Percentiles rank a stretch among this genome's conserved stretches.
Conservation (phyloP, 2,329 filamentous ascomycete species). For the Penicillium freii region DNA sequence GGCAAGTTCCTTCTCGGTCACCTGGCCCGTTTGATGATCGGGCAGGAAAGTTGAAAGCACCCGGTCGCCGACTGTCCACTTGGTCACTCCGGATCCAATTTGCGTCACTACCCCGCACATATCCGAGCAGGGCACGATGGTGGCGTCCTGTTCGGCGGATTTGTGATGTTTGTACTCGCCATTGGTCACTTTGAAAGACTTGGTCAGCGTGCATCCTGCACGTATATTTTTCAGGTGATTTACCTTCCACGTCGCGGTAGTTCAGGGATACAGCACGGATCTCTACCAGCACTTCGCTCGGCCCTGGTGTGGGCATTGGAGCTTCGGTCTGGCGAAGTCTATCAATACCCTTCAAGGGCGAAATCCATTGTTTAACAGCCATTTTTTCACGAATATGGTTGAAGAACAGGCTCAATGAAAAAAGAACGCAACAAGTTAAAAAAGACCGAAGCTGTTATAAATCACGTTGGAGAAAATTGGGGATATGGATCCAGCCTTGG, state of each 20-base stretch:
- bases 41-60: constrained; percentile 63
- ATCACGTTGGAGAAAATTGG: constrained; percentile 4
- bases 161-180: constrained; percentile 67
- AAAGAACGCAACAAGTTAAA: neutral
- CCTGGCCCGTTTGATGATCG: constrained; percentile 58
- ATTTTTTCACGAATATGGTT: constrained; percentile 4
- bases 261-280: constrained; percentile 55
- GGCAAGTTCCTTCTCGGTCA: constrained; percentile 55
- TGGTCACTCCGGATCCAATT: constrained; percentile 47
- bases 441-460: neutral
- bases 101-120: constrained; percentile 63
- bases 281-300: constrained; percentile 55
- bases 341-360: constrained; percentile 56
- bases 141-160: constrained; percentile 42
- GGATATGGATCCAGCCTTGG: neutral
- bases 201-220: neutral
- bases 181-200: constrained; percentile 53
- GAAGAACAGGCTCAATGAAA: neutral
- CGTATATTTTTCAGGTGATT: neutral
- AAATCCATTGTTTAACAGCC: constrained; percentile 52
- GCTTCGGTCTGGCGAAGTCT: constrained; percentile 49
- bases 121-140: constrained; percentile 66
- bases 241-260: constrained; percentile 51
- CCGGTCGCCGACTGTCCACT: constrained; percentile 60
- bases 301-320: constrained; percentile 49